Evolutionary conservation across 225 moss, liverwort and hornwort genomes (phyloP).

Genomic region (Takakia lepidozioides): DNA sequence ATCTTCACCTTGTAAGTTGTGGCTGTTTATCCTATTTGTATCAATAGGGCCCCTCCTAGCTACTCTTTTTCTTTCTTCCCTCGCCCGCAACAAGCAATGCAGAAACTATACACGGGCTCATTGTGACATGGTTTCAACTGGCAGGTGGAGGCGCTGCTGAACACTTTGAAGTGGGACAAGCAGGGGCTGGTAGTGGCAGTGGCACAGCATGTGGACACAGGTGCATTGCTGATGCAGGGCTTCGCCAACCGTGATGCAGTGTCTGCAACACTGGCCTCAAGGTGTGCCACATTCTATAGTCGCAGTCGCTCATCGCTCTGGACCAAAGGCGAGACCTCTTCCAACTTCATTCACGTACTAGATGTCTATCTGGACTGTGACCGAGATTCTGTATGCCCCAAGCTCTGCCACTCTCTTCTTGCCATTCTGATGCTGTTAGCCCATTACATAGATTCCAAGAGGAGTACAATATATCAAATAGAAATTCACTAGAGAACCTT

Average conservation of each 20-base stretch:
- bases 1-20: neutral
- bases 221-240: conserved; percentile 95
- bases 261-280: conserved; percentile 87
- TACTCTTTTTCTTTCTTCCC: neutral
- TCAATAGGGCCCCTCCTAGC: neutral
- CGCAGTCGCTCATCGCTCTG: conserved; percentile 90
- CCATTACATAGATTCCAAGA: neutral
- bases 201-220: conserved; percentile 93
- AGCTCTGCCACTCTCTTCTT: conserved; percentile 10
- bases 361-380: conserved; percentile 97
- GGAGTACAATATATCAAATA: neutral
- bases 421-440: neutral
- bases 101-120: neutral
- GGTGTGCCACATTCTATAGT: conserved; percentile 87
- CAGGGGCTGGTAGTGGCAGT: conserved; percentile 84
- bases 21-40: neutral
- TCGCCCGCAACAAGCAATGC: neutral
- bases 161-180: conserved; percentile 85
- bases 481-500: neutral
- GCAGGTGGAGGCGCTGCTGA: conserved; percentile 76
- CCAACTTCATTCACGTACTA: conserved; percentile 85
- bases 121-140: neutral
- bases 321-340: conserved; percentile 98
- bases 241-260: conserved; percentile 86
- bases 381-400: conserved; percentile 79